Percentiles rank a stretch among this genome's conserved stretches.
Conservation (phyloP, 768 basidiomycete genomes). For the Tricholoma flavovirens region DNA sequence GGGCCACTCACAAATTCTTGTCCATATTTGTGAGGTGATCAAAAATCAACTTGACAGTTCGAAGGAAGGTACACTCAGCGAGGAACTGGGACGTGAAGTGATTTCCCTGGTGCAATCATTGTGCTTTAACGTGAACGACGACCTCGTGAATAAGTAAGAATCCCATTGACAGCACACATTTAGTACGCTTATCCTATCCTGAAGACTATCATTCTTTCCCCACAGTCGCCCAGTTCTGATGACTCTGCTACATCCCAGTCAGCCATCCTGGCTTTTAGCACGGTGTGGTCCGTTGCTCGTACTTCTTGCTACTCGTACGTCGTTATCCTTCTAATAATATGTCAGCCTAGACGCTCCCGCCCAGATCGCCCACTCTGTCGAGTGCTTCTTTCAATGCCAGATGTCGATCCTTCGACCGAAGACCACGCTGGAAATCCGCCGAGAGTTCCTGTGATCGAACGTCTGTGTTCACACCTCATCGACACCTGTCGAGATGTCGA, state of each 20-base stretch:
- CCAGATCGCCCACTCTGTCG: conserved; percentile 39
- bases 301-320: conserved; percentile 51
- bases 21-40: conserved; percentile 37
- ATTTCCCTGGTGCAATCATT: conserved; percentile 50
- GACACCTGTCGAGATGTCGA: conserved; percentile 37
- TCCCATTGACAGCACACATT: background rate
- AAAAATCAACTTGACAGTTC: conserved; percentile 31
- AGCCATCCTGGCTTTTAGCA: conserved; percentile 47
- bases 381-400: conserved; percentile 35
- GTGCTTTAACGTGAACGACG: conserved; percentile 41
- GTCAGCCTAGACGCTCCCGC: conserved; percentile 1
- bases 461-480: conserved; percentile 42
- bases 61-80: conserved; percentile 20
- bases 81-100: conserved; percentile 34
- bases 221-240: conserved; percentile 36
- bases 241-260: conserved; percentile 43
- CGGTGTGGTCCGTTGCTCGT: conserved; percentile 45
- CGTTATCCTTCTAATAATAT: conserved; percentile 3
- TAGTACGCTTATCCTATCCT: background rate
- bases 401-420: conserved; percentile 16
- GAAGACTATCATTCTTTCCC: conserved; percentile 27
- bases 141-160: conserved; percentile 33
- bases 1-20: conserved; percentile 29
- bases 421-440: conserved; percentile 19
- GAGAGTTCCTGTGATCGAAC: conserved; percentile 40